A percentile compares a stretch with the other conserved stretches of the same genome.
Evolutionary conservation across 257 asterid genomes (phyloP).

Genomic region (Gentiana straminea): DNA sequence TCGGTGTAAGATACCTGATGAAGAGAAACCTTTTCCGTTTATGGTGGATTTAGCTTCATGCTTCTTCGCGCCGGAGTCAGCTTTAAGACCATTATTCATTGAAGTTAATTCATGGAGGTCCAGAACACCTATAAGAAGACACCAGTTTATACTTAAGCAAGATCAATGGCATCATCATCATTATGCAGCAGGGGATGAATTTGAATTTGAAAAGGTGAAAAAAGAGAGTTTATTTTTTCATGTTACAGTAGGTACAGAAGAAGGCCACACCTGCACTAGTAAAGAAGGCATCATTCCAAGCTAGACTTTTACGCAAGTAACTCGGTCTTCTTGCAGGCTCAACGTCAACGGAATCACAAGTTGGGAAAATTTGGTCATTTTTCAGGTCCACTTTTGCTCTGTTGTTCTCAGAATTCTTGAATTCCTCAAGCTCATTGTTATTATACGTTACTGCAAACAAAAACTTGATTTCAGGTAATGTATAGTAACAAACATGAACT

Average conservation of each 20-base stretch:
- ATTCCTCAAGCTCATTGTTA: slow-evolving; percentile 10
- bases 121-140: slow-evolving; percentile 38
- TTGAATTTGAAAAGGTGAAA: not conserved
- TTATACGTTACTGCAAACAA: slow-evolving; percentile 20
- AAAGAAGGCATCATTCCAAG: slow-evolving; percentile 67
- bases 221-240: not conserved
- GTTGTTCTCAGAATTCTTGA: slow-evolving; percentile 12
- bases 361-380: slow-evolving; percentile 9
- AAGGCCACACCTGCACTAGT: slow-evolving; percentile 33
- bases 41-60: slow-evolving; percentile 9
- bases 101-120: slow-evolving; percentile 47
- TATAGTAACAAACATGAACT: not conserved
- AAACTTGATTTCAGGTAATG: not conserved
- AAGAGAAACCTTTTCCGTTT: no score
- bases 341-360: slow-evolving; percentile 1
- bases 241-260: not conserved
- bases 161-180: not conserved
- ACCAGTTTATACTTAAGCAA: not conserved
- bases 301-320: slow-evolving; percentile 50
- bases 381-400: slow-evolving; percentile 7
- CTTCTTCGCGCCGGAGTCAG: slow-evolving; percentile 20
- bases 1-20: no score
- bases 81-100: slow-evolving; percentile 34
- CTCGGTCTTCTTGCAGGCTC: slow-evolving; percentile 36
- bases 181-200: not conserved